Evolutionary conservation across 192 early-diverging fungal genomes (phyloP).

Genomic region (Geranomyces variabilis): DNA sequence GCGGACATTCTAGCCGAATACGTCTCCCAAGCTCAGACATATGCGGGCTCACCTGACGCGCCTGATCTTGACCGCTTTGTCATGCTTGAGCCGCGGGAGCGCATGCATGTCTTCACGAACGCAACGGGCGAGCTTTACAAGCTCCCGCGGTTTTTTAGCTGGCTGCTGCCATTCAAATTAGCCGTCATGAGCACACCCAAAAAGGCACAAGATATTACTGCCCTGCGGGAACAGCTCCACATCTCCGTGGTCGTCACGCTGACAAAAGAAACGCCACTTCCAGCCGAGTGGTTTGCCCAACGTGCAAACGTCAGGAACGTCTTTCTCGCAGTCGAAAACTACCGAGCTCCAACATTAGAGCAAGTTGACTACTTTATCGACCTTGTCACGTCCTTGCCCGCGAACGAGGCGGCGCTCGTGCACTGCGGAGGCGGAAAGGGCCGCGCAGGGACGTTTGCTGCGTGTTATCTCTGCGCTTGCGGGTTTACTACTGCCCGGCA

Average conservation of each 20-base stretch:
- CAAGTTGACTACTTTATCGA: constrained; percentile 47
- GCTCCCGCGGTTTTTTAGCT: constrained; percentile 48
- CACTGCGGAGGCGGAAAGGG: constrained; percentile 54
- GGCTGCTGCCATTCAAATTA: constrained; percentile 45
- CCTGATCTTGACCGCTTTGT: neutral
- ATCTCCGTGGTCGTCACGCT: constrained; percentile 43
- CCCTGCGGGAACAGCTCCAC: constrained; percentile 29
- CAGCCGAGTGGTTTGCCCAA: constrained; percentile 40
- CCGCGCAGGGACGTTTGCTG: constrained; percentile 46
- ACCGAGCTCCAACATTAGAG: constrained; percentile 41
- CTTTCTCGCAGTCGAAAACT: constrained; percentile 49
- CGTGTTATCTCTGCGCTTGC: constrained; percentile 41
- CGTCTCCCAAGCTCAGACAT: neutral
- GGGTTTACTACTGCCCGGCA: constrained; percentile 27
- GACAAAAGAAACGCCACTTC: constrained; percentile 50
- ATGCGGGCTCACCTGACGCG: neutral
- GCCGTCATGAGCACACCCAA: constrained; percentile 52
- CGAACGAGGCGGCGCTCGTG: constrained; percentile 39
- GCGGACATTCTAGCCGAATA: constrained; percentile 2
- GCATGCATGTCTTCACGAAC: neutral
- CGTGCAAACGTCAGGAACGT: constrained; percentile 26
- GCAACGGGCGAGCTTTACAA: constrained; percentile 18
- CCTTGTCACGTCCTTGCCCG: constrained; percentile 8
- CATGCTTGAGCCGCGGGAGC: constrained; percentile 8
- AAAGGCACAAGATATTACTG: constrained; percentile 33